phyloP scores from a whole-genome alignment of 805 yeast genomes.

The Cyberlindnera petersonii region DNA sequence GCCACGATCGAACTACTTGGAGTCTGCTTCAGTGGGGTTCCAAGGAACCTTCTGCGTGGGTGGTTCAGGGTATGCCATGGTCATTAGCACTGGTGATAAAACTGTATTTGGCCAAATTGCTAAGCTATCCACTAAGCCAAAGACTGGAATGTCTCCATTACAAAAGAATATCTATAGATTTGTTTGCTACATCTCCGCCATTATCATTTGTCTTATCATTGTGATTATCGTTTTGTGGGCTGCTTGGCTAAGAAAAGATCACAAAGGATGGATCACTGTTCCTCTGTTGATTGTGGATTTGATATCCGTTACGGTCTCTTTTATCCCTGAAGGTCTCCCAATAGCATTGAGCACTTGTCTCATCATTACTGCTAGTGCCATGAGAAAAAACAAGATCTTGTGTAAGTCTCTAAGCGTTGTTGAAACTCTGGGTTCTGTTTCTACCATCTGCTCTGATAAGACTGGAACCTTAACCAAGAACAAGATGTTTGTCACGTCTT shows the following conservation, averaged over 20 bases:
- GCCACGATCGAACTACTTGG: conserved; percentile 37
- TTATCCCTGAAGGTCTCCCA: conserved; percentile 50
- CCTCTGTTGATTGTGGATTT: conserved; percentile 39
- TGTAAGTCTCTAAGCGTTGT: conserved; percentile 45
- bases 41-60: conserved; percentile 43
- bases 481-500: conserved; percentile 39
- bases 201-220: conserved; percentile 30
- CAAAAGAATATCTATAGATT: conserved; percentile 40
- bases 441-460: conserved; percentile 41
- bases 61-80: conserved; percentile 42
- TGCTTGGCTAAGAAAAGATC: conserved; percentile 36
- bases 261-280: conserved; percentile 40
- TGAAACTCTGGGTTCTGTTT: conserved; percentile 56
- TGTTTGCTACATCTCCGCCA: conserved; percentile 27
- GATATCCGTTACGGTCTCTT: conserved; percentile 45
- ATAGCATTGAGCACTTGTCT: conserved; percentile 49
- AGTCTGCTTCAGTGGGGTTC: conserved; percentile 40
- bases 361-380: conserved; percentile 43
- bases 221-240: conserved; percentile 39
- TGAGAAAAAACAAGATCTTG: conserved; percentile 42
- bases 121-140: conserved; percentile 37
- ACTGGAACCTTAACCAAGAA: conserved; percentile 49
- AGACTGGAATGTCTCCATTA: conserved; percentile 38
- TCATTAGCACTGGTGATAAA: conserved; percentile 40
- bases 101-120: conserved; percentile 47